Base-by-base conservation (phyloP, 225 moss, liverwort and hornwort species). In the Physcomitrellopsis africana region DNA sequence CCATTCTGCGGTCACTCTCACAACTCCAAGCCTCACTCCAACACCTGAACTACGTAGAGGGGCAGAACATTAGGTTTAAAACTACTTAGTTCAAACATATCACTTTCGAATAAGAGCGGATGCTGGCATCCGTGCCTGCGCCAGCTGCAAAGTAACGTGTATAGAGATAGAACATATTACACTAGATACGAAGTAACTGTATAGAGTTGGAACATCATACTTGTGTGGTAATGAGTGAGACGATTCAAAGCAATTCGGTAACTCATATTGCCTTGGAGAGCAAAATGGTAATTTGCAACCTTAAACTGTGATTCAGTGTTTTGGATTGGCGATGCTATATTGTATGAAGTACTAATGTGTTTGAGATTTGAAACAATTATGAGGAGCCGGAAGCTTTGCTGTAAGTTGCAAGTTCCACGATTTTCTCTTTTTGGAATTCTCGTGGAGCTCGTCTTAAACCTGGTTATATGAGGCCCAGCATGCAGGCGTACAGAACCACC, bases 91-190 rank as follows among this genome's bases (percentile, higher is more conserved):
- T 72, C 72, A 56, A 72, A 32, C 58, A 70, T 66, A 20, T 57
- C 27, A 14, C 63, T 59, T 77, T 71, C 46, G 32, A 84, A 80
- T 77, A 75, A 81, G 61, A 68, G 64, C 22, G 20, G 60, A 67
- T 49, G 73, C 65, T 70, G 77, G 67, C 49, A 29, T 58, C n/a
- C 32, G 43, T 60, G n/a, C 71, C 56, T 77, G 48, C 65, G 24
- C 61, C 27, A 68, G 52, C 58, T 67, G 61, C 26, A 4, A 20
- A 69, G 54, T 37, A 63, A 63, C 7, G 5, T 48, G 60, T 63
- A 62, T 48, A 73, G 72, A 72, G 16, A 12, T 60, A 27, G 61
- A 51, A 29, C 17, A 22, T 23, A 23, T 19, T 59, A 19, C 58
- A 19, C 17, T n/a, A 48, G 46, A 11, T 19, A 18, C 55, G n/a